These are phyloP conservation scores for Aspergillus mulundensis DNA, from an alignment of 495 filamentous ascomycete species.

Conservation along the genomic window DNA sequence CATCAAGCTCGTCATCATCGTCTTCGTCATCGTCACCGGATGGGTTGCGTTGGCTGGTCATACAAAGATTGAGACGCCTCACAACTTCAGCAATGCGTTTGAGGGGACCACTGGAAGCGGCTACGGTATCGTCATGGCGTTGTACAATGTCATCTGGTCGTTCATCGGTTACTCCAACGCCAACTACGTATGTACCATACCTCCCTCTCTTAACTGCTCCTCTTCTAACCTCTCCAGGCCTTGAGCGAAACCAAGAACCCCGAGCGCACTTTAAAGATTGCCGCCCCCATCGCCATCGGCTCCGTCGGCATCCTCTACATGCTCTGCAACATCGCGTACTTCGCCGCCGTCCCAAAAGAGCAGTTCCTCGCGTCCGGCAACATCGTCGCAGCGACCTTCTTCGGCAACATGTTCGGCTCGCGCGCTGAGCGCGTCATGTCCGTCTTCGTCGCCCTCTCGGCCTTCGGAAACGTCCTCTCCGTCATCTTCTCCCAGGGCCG, in stretches of 20 bases:
- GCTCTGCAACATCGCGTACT: slow-evolving; percentile 69
- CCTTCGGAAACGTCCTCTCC: slow-evolving; percentile 65
- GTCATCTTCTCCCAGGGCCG: slow-evolving; percentile 68
- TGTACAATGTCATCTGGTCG: slow-evolving; percentile 65
- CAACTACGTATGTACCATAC: slow-evolving; percentile 38
- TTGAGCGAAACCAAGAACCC: slow-evolving; percentile 62
- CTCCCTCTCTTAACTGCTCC: not conserved
- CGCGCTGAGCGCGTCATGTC: slow-evolving; percentile 57
- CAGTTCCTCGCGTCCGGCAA: slow-evolving; percentile 57
- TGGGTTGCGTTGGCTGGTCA: slow-evolving; percentile 57
- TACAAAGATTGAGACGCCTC: slow-evolving; percentile 42
- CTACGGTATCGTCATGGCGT: slow-evolving; percentile 58
- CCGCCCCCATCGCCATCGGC: slow-evolving; percentile 58
- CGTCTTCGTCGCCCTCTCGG: slow-evolving; percentile 68
- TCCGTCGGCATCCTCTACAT: slow-evolving; percentile 63
- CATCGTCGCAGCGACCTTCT: slow-evolving; percentile 61
- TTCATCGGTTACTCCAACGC: slow-evolving; percentile 65
- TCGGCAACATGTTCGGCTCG: slow-evolving; percentile 62
- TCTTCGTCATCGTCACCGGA: slow-evolving; percentile 62
- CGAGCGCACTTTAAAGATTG: slow-evolving; percentile 57
- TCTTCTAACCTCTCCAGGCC: slow-evolving; percentile 34
- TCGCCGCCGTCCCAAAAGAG: slow-evolving; percentile 60
- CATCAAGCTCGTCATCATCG: slow-evolving; percentile 63
- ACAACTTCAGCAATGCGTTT: slow-evolving; percentile 66
- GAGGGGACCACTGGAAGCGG: slow-evolving; percentile 53